These are phyloP conservation scores for Allium sativum DNA, from an alignment of 106 monocot species.

Conservation along the genomic window DNA sequence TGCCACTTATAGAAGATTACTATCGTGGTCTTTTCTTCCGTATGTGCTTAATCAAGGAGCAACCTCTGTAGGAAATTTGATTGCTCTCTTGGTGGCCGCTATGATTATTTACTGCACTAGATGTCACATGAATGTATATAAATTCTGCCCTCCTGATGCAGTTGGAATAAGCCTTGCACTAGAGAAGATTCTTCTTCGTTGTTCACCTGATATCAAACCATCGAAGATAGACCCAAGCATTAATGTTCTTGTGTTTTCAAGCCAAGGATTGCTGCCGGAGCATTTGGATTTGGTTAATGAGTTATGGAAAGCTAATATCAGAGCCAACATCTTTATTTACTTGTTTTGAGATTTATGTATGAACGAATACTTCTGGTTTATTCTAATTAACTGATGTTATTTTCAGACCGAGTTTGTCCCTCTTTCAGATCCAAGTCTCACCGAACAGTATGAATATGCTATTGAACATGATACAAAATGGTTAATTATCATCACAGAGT, in stretches of 20 bases:
- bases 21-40: slow-evolving; percentile 63
- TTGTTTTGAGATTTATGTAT: not conserved
- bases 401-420: slow-evolving; percentile 79
- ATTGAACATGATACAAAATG: slow-evolving; percentile 84
- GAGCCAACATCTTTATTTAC: slow-evolving; percentile 25
- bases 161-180: slow-evolving; percentile 88
- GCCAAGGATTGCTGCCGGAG: slow-evolving; percentile 75
- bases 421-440: slow-evolving; percentile 69
- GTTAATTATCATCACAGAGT: slow-evolving; percentile 82
- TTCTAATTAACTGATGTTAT: not conserved
- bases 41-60: slow-evolving; percentile 33
- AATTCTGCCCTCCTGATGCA: slow-evolving; percentile 61
- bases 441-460: slow-evolving; percentile 96
- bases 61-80: slow-evolving; percentile 37
- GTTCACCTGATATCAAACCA: slow-evolving; percentile 46
- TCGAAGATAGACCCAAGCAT: slow-evolving; percentile 44
- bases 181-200: slow-evolving; percentile 71
- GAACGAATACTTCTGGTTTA: not conserved
- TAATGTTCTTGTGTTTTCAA: slow-evolving; percentile 85
- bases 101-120: slow-evolving; percentile 69
- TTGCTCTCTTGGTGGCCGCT: slow-evolving; percentile 87
- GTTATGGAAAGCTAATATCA: slow-evolving; percentile 86
- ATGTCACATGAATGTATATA: slow-evolving; percentile 60
- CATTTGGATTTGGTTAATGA: slow-evolving; percentile 90
- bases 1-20: slow-evolving; percentile 78